Base-by-base conservation (phyloP, 2,329 filamentous ascomycete genomes). In the Chaetomium globosum region DNA sequence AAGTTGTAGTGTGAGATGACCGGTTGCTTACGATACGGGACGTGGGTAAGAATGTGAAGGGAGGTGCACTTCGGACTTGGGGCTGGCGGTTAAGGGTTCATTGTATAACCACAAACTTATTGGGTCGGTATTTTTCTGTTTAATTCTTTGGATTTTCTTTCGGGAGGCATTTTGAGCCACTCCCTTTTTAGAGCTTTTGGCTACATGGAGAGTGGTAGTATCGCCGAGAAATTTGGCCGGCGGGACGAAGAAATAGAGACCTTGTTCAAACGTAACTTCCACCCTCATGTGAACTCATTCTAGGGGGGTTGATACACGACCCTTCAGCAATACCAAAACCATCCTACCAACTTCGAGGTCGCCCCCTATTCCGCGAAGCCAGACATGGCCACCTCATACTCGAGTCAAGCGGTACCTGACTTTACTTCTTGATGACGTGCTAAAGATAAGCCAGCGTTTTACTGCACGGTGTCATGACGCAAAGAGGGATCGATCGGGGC, bases 1-100 rank as follows among this genome's bases (percentile, higher is more conserved):
- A 99, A 97, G 85, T 76, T 99, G 77, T 98, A 88, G 23, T 23
- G 21, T 23, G 7, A 48, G 6, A 21, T 48, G 8, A 12, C 21
- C 4, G 46, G 46, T 23, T 10, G 46, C n/a, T 10, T 23, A 23
- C 8, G 8, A 39, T 48, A 48, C 4, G 39, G 39, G 16, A 43
- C 5, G 7, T 59, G 51, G 23, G 28, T 28, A 51, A 48, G 30
- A 30, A 19, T 23, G 21, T 13, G 8, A 16, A 8, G 19, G 49
- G 4, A 4, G 39, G 21, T 39, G n/a, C 13, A 30, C n/a, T 43
- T 19, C 3, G 28, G 36, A 55, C 1, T 53, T n/a, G 51, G 28
- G 28, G 13, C n/a, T n/a, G n/a, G n/a, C 21, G 23, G 23, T 23
- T 21, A 21, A 3, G 43, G 28, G 43, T n/a, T 59, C 16, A 3